Evolutionary conservation across 805 yeast genomes (phyloP).

Genomic region (Tetrapisispora nanseiensis): DNA sequence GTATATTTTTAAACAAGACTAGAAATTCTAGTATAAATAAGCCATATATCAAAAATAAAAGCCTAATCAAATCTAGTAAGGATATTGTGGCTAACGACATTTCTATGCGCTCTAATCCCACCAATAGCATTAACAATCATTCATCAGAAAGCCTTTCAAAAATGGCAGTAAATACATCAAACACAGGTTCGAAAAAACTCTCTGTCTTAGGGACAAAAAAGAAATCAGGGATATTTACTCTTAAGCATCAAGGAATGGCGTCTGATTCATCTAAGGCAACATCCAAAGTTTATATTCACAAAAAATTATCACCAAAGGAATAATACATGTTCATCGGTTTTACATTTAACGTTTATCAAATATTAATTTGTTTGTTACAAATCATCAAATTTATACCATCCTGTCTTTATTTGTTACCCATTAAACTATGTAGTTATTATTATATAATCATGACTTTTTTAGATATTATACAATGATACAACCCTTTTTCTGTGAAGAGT

Average conservation of each 20-base stretch:
- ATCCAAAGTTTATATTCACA: constrained; percentile 1
- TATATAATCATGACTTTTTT: no score
- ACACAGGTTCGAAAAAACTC: neutral
- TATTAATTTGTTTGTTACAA: neutral
- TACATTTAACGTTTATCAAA: neutral
- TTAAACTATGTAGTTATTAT: no score
- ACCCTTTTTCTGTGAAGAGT: neutral
- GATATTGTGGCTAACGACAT: neutral
- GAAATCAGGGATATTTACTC: constrained; percentile 16
- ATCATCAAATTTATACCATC: no score
- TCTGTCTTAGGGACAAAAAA: constrained; percentile 7
- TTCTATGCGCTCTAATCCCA: no score
- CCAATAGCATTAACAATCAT: no score
- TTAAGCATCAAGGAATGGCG: neutral
- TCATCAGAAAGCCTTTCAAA: no score
- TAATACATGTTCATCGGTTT: neutral
- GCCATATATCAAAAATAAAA: neutral
- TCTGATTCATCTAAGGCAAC: neutral
- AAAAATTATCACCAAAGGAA: neutral
- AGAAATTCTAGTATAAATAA: neutral
- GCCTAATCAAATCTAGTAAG: no score
- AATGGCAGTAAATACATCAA: neutral
- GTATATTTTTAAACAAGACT: neutral
- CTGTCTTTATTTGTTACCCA: no score
- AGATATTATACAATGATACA: constrained; percentile 6